phyloP scores from a whole-genome alignment of 495 filamentous ascomycete genomes.

The Neurospora hispaniola region DNA sequence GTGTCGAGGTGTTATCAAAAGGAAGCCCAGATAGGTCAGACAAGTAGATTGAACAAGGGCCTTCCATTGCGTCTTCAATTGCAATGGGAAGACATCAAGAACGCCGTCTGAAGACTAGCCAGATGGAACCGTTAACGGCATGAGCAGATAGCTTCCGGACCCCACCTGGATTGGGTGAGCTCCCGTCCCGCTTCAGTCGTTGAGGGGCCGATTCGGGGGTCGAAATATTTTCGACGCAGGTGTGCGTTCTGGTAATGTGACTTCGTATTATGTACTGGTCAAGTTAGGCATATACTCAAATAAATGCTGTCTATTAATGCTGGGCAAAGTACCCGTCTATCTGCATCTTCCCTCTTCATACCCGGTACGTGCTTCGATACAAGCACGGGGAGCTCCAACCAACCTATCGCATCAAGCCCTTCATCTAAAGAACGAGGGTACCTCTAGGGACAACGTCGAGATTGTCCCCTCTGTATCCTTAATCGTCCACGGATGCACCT shows the following conservation, averaged over 20 bases:
- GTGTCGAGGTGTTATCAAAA: neutral
- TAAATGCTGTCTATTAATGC: neutral
- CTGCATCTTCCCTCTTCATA: neutral
- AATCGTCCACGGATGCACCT: neutral
- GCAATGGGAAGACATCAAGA: neutral
- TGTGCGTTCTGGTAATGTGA: neutral
- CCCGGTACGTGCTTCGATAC: neutral
- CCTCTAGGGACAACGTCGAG: no score
- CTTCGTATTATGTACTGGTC: neutral
- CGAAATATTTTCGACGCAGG: neutral
- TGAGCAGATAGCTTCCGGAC: neutral
- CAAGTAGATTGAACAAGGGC: neutral
- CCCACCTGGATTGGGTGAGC: neutral
- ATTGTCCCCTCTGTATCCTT: neutral
- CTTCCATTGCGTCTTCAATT: conserved; percentile 1
- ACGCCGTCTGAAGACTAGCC: neutral
- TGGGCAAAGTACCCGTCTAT: neutral
- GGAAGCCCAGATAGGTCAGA: neutral
- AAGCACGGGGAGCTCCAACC: no score
- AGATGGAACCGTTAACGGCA: neutral
- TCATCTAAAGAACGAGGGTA: no score
- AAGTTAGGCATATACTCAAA: neutral
- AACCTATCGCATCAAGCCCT: no score
- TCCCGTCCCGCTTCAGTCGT: neutral
- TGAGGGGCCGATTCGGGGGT: neutral